Evolutionary conservation across 345 rosid species (phyloP).

Genomic region (Citrus mangshanensis): DNA sequence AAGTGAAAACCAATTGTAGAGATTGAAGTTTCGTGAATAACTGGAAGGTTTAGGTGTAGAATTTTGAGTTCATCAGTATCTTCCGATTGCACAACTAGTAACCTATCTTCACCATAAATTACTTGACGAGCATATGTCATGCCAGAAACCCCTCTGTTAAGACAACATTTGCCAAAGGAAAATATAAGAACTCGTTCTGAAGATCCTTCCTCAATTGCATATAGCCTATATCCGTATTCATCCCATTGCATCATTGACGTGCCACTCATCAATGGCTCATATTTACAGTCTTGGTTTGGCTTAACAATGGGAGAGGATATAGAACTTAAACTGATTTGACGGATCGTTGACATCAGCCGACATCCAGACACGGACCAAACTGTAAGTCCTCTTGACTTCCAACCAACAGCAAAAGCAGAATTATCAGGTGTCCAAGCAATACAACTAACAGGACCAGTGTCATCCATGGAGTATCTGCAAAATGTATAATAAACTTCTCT

Average conservation of each 20-base stretch:
- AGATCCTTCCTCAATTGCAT: conserved; percentile 84
- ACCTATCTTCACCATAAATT: conserved; percentile 91
- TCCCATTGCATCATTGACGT: conserved; percentile 94
- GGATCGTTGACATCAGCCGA: conserved; percentile 95
- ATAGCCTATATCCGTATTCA: conserved; percentile 87
- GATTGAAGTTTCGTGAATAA: conserved; percentile 34
- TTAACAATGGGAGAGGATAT: conserved; percentile 72
- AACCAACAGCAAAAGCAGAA: conserved; percentile 99
- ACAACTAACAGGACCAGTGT: conserved; percentile 90
- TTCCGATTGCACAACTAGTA: conserved; percentile 96
- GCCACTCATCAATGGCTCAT: conserved; percentile 87
- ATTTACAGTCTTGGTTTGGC: conserved; percentile 71
- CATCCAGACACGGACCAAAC: conserved; percentile 99
- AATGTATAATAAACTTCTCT: conserved; percentile 6
- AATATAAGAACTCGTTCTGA: conserved; percentile 82
- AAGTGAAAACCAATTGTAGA: conserved; percentile 10
- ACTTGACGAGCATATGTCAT: conserved; percentile 91
- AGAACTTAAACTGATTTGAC: conserved; percentile 87
- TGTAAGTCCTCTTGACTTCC: conserved; percentile 93
- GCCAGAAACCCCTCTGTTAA: conserved; percentile 90
- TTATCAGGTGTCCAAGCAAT: conserved; percentile 98
- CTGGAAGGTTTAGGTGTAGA: conserved; percentile 93
- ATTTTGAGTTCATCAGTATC: conserved; percentile 90
- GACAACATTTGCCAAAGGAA: conserved; percentile 96
- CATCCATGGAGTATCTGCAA: conserved; percentile 83